Evolutionary conservation across 345 rosid genomes (phyloP).

Genomic region (Camelina hispida): DNA sequence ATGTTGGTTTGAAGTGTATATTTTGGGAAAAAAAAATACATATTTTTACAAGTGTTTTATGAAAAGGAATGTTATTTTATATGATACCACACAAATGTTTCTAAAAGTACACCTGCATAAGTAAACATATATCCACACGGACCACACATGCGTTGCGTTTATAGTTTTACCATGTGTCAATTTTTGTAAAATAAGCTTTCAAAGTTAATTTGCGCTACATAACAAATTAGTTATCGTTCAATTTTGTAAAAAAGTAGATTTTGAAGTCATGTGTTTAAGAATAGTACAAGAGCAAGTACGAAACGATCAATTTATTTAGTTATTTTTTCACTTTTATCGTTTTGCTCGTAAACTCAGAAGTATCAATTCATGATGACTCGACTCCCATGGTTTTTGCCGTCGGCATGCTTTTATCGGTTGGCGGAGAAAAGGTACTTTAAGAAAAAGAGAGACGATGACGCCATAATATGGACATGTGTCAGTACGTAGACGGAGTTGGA

Average conservation of each 20-base stretch:
- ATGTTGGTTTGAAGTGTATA: neutral
- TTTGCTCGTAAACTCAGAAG: neutral
- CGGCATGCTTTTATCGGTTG: conserved; percentile 23
- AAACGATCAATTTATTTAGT: neutral
- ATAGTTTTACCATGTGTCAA: neutral
- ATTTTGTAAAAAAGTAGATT: too few species aligned
- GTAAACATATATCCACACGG: too few species aligned
- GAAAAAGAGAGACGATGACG: conserved; percentile 1
- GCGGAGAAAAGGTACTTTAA: neutral
- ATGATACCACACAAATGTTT: neutral
- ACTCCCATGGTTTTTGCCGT: conserved; percentile 35
- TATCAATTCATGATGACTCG: conserved; percentile 29
- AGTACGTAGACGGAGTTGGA: neutral
- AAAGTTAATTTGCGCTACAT: neutral
- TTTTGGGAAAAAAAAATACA: neutral
- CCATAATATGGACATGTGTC: conserved; percentile 14
- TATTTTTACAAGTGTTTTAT: neutral
- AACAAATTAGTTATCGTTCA: neutral
- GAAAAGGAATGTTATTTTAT: neutral
- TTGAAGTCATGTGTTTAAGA: neutral
- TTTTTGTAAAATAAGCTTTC: neutral
- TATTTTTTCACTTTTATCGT: neutral
- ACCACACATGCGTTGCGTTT: neutral
- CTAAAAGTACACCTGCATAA: neutral
- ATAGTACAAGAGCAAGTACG: conserved; percentile 33